Evolutionary conservation across 139 green algal species (phyloP).

Genomic region (Micractinium conductrix): DNA sequence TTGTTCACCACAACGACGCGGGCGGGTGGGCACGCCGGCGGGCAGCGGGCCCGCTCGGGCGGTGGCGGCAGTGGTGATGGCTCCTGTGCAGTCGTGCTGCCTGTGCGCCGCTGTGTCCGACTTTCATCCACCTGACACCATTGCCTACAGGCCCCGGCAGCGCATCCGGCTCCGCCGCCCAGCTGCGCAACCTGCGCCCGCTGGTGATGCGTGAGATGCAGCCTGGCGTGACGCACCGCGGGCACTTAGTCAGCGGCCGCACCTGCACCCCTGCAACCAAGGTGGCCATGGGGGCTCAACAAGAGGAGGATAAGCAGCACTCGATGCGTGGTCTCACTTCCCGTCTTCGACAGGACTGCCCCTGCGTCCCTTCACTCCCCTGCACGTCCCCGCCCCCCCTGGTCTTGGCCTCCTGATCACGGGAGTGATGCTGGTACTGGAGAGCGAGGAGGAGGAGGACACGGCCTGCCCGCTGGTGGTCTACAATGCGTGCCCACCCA

Average conservation of each 20-base stretch:
- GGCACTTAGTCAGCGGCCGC: background rate
- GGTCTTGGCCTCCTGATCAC: background rate
- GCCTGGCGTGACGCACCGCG: background rate
- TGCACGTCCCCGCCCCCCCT: fast-evolving
- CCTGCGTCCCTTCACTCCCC: background rate
- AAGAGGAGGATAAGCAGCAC: background rate
- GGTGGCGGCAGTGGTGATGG: too few species aligned
- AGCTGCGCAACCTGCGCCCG: background rate
- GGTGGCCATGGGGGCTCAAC: background rate
- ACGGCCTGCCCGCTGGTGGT: background rate
- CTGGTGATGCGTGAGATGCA: background rate
- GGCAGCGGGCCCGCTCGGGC: too few species aligned
- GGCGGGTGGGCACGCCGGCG: too few species aligned
- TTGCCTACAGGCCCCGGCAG: background rate
- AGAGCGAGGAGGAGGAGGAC: background rate
- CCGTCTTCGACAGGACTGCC: background rate
- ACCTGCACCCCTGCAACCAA: background rate
- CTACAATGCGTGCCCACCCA: background rate
- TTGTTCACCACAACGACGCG: too few species aligned
- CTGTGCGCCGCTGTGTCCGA: too few species aligned
- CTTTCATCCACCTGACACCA: too few species aligned
- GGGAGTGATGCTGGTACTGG: background rate
- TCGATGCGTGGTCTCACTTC: background rate
- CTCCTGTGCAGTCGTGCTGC: too few species aligned
- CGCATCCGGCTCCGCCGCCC: background rate